phyloP scores from a whole-genome alignment of 2,329 filamentous ascomycete species.

The Onygenales sp. region DNA sequence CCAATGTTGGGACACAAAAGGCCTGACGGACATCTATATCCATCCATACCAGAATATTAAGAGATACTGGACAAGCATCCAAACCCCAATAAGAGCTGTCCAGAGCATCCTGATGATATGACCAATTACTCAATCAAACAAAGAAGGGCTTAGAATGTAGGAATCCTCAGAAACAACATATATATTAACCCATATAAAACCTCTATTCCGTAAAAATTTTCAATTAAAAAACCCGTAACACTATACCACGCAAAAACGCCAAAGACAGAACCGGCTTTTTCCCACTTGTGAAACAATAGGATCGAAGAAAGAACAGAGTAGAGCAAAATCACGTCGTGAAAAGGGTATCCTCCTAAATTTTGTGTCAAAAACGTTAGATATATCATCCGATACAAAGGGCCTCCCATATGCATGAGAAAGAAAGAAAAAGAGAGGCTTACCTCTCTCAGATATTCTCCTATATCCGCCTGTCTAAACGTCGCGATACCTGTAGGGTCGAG shows the following conservation, averaged over 20 bases:
- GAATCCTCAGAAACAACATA: no score
- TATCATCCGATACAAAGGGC: background rate
- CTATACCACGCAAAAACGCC: background rate
- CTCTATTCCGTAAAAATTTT: no score
- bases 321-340: conserved; percentile 40
- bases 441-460: conserved; percentile 89
- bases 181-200: no score
- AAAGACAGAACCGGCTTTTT: background rate
- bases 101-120: no score
- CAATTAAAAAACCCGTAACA: no score
- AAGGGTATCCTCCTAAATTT: conserved; percentile 47
- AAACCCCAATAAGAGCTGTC: no score
- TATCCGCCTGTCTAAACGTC: conserved; percentile 85
- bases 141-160: no score
- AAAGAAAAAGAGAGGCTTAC: conserved; percentile 18
- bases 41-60: no score
- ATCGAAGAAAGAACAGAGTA: background rate
- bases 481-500: conserved; percentile 85
- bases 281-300: background rate
- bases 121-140: no score
- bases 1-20: no score
- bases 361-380: conserved; percentile 9
- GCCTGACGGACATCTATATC: no score
- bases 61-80: no score
- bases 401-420: background rate